These are phyloP conservation scores for Boletus mariae DNA, from an alignment of 1,284 basidiomycete genomes.

Conservation along the genomic window DNA sequence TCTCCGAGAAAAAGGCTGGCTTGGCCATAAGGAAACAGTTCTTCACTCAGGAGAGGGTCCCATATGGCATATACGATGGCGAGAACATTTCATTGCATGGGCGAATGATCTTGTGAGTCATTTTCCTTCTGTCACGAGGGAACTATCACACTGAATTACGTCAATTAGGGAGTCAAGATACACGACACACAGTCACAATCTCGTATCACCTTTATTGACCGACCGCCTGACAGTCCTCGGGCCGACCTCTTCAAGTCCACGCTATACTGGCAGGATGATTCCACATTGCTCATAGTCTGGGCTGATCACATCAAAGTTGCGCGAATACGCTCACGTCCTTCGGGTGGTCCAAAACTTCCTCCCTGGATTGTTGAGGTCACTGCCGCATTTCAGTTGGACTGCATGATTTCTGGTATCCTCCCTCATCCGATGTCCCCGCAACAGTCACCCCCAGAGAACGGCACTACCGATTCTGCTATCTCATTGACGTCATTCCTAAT, in stretches of 20 bases:
- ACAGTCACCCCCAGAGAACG: conserved; percentile 15
- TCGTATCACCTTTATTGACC: conserved; percentile 85
- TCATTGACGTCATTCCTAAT: conserved; percentile 74
- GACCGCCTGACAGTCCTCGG: conserved; percentile 77
- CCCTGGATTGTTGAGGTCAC: conserved; percentile 81
- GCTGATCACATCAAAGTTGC: conserved; percentile 93
- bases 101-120: conserved; percentile 81
- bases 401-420: conserved; percentile 90
- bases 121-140: not conserved
- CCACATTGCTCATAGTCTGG: conserved; percentile 90
- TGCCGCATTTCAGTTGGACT: conserved; percentile 90
- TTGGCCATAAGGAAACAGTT: conserved; percentile 89
- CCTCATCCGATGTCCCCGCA: conserved; percentile 58
- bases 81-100: conserved; percentile 88
- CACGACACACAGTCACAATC: conserved; percentile 82
- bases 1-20: conserved; percentile 93
- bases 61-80: conserved; percentile 91
- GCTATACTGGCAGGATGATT: conserved; percentile 89
- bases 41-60: conserved; percentile 91
- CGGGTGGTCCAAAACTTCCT: conserved; percentile 38
- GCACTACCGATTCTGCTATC: conserved; percentile 24
- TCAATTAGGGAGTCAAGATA: conserved; percentile 81
- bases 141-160: not conserved
- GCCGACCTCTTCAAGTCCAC: conserved; percentile 93
- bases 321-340: conserved; percentile 63